Base-by-base conservation (phyloP, 441 rosid genomes). In the Kokia cookei region DNA sequence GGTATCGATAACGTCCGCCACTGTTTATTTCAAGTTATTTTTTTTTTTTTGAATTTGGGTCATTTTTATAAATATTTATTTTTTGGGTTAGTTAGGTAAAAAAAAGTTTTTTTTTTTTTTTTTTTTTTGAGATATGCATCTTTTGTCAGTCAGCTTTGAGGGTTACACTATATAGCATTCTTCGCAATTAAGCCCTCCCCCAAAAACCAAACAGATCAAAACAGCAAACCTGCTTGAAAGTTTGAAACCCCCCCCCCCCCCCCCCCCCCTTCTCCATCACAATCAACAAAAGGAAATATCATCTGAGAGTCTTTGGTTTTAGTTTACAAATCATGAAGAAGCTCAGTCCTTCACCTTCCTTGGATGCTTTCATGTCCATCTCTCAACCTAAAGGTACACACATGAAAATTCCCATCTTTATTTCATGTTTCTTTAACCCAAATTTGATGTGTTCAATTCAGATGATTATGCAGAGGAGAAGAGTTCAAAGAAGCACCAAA, bases 271-370 rank as follows among this genome's bases (percentile, higher is more conserved):
- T 27, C 51, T 3, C 37, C 62, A 22, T 65, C 32, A 22, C 37
- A 43, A 66, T 3, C 32, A 22, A 24, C 35, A 27, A 19, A 19
- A 19, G 22, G 19, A 5, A 58, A 58, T 2, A 67, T 47, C 71
- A 15, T 35, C 48, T 43, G 7, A 15, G 76, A 12, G 40, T 72
- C 73, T 55, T 65, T 70, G 15, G 19, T 71, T 67, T 26, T 48
- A 42, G 71, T 67, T 63, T 63, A 7, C 6, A 77, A 76, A 55
- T 32, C 48, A 87, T 89, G 91, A 81, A 87, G 86, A 75, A 81
- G 45, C 74, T 77, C 74, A 71, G 66, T 76, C 78, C 85, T 61
- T 73, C 88, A 17, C 85, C 80, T 77, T 86, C 88, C 8, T 8
- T 78, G 73, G 80, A 82, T 64, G 82, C 83, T 76, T 43, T 84